Evolutionary conservation across 495 filamentous ascomycete species (phyloP).

Genomic region (Penicillium silybi): DNA sequence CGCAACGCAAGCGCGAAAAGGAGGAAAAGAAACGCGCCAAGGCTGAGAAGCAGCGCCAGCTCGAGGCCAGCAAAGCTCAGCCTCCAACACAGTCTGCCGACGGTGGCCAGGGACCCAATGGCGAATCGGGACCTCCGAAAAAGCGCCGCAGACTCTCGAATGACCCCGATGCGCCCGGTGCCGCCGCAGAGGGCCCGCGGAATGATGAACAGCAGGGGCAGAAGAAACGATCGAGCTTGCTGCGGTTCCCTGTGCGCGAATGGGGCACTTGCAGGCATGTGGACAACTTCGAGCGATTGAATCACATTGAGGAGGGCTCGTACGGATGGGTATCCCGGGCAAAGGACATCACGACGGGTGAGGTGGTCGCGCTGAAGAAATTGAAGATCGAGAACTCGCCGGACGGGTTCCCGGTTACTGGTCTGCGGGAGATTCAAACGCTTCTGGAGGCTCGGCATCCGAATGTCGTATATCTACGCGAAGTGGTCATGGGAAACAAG

Average conservation of each 20-base stretch:
- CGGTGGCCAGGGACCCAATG: slow-evolving; percentile 16
- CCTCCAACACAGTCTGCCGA: slow-evolving; percentile 15
- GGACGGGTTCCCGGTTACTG: slow-evolving; percentile 89
- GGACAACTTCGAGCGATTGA: slow-evolving; percentile 85
- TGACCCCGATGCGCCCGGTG: slow-evolving; percentile 28
- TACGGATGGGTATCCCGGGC: slow-evolving; percentile 94
- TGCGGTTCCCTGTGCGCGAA: slow-evolving; percentile 65
- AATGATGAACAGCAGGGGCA: slow-evolving; percentile 19
- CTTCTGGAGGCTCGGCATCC: slow-evolving; percentile 60
- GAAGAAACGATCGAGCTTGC: slow-evolving; percentile 40
- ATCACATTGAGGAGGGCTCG: slow-evolving; percentile 95
- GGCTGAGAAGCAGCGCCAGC: slow-evolving; percentile 75
- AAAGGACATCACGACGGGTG: slow-evolving; percentile 70
- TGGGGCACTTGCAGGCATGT: slow-evolving; percentile 79
- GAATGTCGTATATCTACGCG: slow-evolving; percentile 75
- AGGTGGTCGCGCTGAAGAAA: slow-evolving; percentile 89
- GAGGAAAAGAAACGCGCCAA: slow-evolving; percentile 85
- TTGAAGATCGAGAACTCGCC: slow-evolving; percentile 84
- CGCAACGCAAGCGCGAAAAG: slow-evolving; percentile 76
- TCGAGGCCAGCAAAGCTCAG: slow-evolving; percentile 45
- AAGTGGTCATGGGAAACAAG: slow-evolving; percentile 81
- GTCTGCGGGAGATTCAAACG: slow-evolving; percentile 81
- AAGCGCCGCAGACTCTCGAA: slow-evolving; percentile 49
- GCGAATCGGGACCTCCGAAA: slow-evolving; percentile 29
- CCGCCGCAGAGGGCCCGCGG: slow-evolving; percentile 27